Base-by-base conservation (phyloP, 2,329 filamentous ascomycete species). In the Colletotrichum viniferum region DNA sequence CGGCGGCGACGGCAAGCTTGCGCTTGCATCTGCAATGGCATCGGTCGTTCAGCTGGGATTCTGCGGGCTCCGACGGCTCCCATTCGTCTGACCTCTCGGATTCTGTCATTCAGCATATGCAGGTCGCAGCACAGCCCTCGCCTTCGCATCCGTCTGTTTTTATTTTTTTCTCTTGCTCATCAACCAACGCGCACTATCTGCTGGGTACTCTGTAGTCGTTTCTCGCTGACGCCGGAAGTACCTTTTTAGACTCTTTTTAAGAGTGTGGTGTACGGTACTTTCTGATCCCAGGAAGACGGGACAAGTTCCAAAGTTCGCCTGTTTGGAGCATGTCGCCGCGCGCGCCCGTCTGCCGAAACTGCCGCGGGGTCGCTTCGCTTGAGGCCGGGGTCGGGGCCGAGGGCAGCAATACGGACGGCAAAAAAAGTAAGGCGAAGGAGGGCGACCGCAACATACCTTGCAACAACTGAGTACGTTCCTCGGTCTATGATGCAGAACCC, bases 121-220 rank as follows among this genome's bases (percentile, higher is more conserved):
- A 82, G 71, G 81, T 80, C 75, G 77, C 78, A 80, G 81, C 82
- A 84, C 83, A 82, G 83, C 83, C 82, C 78, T 71, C 79, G 69
- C 72, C 73, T 34, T 69, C 56, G 69, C 55, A 56, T 60, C 73
- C n/a, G 52, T 61, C 64, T 69, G 30, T 74, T 38, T 71, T 61
- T 26, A n/a, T 30, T 48, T 5, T 13, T 10, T 14, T 34, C 16
- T 24, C 14, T n/a, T 26, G n/a, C 43, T 58, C 34, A 10, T 26
- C 43, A 55, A 65, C 62, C 48, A 48, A 34, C 67, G 43, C 38
- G 21, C 24, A 65, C 38, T n/a, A 13, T 21, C 34, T 61, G 52
- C 24, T 71, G n/a, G 64, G 52, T 38, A 38, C 36, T 18, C 14
- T 38, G 36, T 62, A 16, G 32, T 13, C 14, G 14, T 36, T 18